Percentiles rank a stretch among this genome's conserved stretches.
Conservation (phyloP, 441 rosid species). For the Hura crepitans region DNA sequence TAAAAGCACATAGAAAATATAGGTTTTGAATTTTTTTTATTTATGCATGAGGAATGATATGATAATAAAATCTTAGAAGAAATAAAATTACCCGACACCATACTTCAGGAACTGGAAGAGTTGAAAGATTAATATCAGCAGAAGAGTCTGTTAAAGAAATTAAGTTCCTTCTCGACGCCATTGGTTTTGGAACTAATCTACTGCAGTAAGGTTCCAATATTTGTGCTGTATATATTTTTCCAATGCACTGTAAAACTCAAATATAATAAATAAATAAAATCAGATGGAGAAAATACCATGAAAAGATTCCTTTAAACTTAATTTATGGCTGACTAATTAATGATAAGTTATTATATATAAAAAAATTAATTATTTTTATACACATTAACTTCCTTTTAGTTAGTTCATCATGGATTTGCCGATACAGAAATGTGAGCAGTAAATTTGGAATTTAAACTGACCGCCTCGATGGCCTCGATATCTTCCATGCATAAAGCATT, state of each 20-base stretch:
- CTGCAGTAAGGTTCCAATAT: slow-evolving; percentile 7
- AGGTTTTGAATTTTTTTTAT: too few species aligned
- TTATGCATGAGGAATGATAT: too few species aligned
- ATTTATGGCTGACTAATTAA: too few species aligned
- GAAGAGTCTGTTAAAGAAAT: not conserved
- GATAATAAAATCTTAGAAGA: too few species aligned
- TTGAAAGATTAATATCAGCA: not conserved
- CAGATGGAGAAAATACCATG: not conserved
- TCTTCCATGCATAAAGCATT: slow-evolving; percentile 10
- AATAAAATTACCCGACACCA: slow-evolving; percentile 15
- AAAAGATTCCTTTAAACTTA: too few species aligned
- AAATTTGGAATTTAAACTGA: not conserved
- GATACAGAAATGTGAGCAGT: too few species aligned
- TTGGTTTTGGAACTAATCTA: not conserved
- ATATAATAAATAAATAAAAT: not conserved
- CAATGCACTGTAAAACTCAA: slow-evolving; percentile 6
- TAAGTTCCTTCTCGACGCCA: not conserved
- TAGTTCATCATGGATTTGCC: too few species aligned
- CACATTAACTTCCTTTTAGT: too few species aligned
- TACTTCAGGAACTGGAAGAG: not conserved
- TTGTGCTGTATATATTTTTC: not conserved
- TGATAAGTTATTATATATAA: too few species aligned
- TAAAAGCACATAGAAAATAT: not conserved
- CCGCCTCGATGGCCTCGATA: slow-evolving; percentile 8
- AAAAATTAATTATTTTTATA: too few species aligned